Conservation (phyloP, 495 filamentous ascomycete genomes). For the Penicillium odoratum region DNA sequence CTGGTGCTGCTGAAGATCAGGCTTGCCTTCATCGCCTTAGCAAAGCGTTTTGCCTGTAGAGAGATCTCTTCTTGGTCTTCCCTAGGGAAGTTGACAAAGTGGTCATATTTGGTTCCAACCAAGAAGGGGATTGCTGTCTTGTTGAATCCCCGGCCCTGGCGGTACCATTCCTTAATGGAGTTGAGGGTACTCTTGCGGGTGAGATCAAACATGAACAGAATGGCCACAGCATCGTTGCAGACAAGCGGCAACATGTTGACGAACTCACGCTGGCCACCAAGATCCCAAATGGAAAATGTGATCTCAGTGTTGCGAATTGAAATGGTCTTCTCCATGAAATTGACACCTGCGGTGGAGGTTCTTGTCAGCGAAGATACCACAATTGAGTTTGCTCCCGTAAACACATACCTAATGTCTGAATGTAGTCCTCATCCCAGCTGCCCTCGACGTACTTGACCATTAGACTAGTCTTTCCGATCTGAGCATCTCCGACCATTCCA, state of each 20-base stretch:
- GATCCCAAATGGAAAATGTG: slow-evolving; percentile 98
- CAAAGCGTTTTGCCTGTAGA: slow-evolving; percentile 92
- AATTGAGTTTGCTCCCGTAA: neutral
- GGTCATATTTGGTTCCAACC: slow-evolving; percentile 97
- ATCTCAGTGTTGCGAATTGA: slow-evolving; percentile 99
- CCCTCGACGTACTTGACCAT: slow-evolving; percentile 99
- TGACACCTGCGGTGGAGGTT: slow-evolving; percentile 61
- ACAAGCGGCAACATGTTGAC: slow-evolving; percentile 99
- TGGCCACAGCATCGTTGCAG: slow-evolving; percentile 97
- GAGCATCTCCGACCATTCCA: slow-evolving; percentile 98
- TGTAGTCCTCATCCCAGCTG: slow-evolving; percentile 99
- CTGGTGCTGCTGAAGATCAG: slow-evolving; percentile 98
- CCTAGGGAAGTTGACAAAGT: slow-evolving; percentile 95
- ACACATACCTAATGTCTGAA: slow-evolving; percentile 84
- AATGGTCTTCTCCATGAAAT: slow-evolving; percentile 99
- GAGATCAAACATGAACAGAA: slow-evolving; percentile 98
- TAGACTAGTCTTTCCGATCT: slow-evolving; percentile 97
- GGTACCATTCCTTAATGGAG: slow-evolving; percentile 99
- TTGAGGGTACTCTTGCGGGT: slow-evolving; percentile 97
- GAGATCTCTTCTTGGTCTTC: slow-evolving; percentile 99
- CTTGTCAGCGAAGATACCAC: neutral
- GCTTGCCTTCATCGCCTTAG: slow-evolving; percentile 95
- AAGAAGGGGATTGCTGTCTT: slow-evolving; percentile 98
- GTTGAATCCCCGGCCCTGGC: slow-evolving; percentile 96
- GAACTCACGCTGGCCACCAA: slow-evolving; percentile 96